Evolutionary conservation across 352 stramenopile genomes (phyloP).

Genomic region (Blastocystis sp.): DNA sequence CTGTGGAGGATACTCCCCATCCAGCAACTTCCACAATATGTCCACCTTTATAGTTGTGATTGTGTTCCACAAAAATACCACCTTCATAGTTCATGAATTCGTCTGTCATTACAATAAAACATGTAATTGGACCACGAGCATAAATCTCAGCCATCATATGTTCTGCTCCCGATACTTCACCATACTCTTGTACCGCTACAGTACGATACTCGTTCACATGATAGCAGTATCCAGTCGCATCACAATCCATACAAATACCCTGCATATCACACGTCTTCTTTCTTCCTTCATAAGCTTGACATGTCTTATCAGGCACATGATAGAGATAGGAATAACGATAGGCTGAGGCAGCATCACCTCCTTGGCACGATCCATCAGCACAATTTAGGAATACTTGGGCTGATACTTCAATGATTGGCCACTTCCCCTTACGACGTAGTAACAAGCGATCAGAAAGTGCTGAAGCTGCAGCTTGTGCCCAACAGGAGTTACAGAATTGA

Average conservation of each 20-base stretch:
- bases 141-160: constrained; percentile 84
- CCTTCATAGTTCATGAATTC: constrained; percentile 73
- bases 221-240: constrained; percentile 67
- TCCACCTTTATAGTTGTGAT: constrained; percentile 75
- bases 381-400: constrained; percentile 79
- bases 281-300: constrained; percentile 82
- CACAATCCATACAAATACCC: constrained; percentile 84
- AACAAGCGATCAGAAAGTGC: constrained; percentile 65
- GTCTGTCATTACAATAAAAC: constrained; percentile 75
- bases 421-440: constrained; percentile 53
- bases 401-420: constrained; percentile 73
- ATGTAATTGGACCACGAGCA: constrained; percentile 79
- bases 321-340: constrained; percentile 84
- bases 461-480: constrained; percentile 71
- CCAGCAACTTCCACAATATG: constrained; percentile 80
- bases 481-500: constrained; percentile 80
- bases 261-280: constrained; percentile 75
- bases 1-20: constrained; percentile 76
- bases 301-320: constrained; percentile 85
- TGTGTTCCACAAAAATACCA: constrained; percentile 78
- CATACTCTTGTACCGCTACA: constrained; percentile 81
- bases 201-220: constrained; percentile 76
- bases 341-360: constrained; percentile 79
- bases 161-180: constrained; percentile 74
- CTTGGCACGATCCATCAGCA: constrained; percentile 80